These are phyloP conservation scores for Blastomyces parvus DNA, from an alignment of 2,329 filamentous ascomycete species.

Conservation along the genomic window DNA sequence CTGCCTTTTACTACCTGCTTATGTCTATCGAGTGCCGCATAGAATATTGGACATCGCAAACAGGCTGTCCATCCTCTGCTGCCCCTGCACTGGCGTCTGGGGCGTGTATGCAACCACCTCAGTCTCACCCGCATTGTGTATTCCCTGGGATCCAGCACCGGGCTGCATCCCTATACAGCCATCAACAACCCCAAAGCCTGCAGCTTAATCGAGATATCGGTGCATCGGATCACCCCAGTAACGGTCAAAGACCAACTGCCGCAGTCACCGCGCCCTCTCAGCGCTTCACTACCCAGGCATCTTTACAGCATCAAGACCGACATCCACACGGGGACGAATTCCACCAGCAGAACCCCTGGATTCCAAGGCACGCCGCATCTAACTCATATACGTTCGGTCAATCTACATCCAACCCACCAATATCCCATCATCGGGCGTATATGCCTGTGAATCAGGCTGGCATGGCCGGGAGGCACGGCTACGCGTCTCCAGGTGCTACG, in stretches of 20 bases:
- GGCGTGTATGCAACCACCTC: neutral
- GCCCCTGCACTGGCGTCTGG: neutral
- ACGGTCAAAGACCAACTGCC: neutral
- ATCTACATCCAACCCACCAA: neutral
- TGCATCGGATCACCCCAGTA: neutral
- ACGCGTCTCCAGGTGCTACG: neutral
- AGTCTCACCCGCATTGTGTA: neutral
- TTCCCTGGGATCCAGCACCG: neutral
- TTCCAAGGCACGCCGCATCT: neutral
- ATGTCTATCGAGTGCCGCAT: neutral
- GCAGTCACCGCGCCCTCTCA: neutral
- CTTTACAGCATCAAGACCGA: neutral
- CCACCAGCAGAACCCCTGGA: neutral
- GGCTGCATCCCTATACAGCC: neutral
- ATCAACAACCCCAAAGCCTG: neutral
- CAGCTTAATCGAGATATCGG: neutral
- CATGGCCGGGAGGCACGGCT: neutral
- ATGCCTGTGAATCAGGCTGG: neutral
- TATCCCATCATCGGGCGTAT: neutral
- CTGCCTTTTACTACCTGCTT: neutral
- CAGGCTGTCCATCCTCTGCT: neutral
- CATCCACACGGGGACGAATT: neutral
- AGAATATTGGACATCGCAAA: slow-evolving; percentile 3
- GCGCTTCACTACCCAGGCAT: neutral
- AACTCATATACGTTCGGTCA: neutral